Evolutionary conservation across 2,329 filamentous ascomycete genomes (phyloP).

Genomic region (Aspergillus brasiliensis): DNA sequence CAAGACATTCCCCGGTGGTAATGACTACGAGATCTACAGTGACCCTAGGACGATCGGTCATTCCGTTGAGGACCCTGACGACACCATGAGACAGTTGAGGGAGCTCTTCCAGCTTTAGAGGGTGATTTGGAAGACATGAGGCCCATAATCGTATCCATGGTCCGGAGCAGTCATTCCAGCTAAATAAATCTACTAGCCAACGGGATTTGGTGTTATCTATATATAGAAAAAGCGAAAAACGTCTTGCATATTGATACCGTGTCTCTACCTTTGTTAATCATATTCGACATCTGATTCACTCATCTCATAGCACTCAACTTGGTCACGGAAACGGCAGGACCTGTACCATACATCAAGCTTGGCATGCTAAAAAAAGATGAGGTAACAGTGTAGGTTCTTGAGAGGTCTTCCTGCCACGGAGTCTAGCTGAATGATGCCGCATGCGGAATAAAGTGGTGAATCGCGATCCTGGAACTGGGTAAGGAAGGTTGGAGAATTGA

Average conservation of each 20-base stretch:
- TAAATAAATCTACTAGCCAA: background rate
- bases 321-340: background rate
- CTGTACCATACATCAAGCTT: too few relatives aligned
- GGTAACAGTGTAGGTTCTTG: too few relatives aligned
- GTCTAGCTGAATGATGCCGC: too few relatives aligned
- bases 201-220: background rate
- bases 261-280: background rate
- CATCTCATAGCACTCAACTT: background rate
- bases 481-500: too few relatives aligned
- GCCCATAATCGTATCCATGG: too few relatives aligned
- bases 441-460: too few relatives aligned
- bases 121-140: background rate
- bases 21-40: constrained; percentile 91
- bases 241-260: background rate
- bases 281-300: background rate
- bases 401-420: too few relatives aligned
- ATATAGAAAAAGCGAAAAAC: background rate
- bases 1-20: constrained; percentile 88
- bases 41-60: constrained; percentile 84
- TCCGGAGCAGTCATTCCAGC: background rate
- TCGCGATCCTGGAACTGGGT: too few relatives aligned
- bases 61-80: constrained; percentile 75
- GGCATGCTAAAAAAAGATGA: too few relatives aligned
- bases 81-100: constrained; percentile 78
- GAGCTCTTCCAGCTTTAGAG: constrained; percentile 72